Evolutionary conservation across 257 asterid species (phyloP), one percentile per base, ranked within the genome.

Genomic region (Thymus mandschuricus): DNA sequence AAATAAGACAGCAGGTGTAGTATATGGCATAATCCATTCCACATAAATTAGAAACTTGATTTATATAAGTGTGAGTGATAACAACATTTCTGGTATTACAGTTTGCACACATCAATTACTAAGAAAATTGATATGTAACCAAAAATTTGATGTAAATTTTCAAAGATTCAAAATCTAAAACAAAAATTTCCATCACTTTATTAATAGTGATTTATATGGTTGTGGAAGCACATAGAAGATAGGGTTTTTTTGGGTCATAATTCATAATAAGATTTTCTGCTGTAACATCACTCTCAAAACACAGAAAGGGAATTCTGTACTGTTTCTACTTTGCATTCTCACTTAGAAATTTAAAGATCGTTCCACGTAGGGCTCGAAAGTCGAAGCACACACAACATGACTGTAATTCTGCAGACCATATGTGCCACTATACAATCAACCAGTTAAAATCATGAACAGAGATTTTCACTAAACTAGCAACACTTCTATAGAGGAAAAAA

Each of bases 201-300:
- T 60, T 62, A 21, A 62, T 62, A 52, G 5, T 43, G 38, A 63
- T 27, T 41, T 27, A 63, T 8, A 63, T 43, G 27, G 55, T 40
- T 38, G 51, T 61, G 51, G 50, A 21, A 34, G 35, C 35, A 50
- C 61, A 67, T 3, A 58, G 35, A 54, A 72, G 66, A 73, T 54
- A 73, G 60, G 51, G 64, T 33, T 63, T 40, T 33, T 63, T 40
- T 28, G 76, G 56, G 48, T 54, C 51, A 49, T 60, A 67, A 48
- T 49, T 54, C 51, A 49, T 60, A 67, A 48, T 49, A 12, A 50
- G 62, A 51, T 68, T 50, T 35, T 48, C 12, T 41, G 66, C 13
- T 13, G 54, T 52, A 41, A 52, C 29, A 69, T 69, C 74, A 55
- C 64, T 56, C 49, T 44, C 56, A 38, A 40, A 28, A 6, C 21